Evolutionary conservation across 1,139 yeast genomes (phyloP), one percentile per base, ranked within the genome.

Genomic region (Kodamaea fungicola): DNA sequence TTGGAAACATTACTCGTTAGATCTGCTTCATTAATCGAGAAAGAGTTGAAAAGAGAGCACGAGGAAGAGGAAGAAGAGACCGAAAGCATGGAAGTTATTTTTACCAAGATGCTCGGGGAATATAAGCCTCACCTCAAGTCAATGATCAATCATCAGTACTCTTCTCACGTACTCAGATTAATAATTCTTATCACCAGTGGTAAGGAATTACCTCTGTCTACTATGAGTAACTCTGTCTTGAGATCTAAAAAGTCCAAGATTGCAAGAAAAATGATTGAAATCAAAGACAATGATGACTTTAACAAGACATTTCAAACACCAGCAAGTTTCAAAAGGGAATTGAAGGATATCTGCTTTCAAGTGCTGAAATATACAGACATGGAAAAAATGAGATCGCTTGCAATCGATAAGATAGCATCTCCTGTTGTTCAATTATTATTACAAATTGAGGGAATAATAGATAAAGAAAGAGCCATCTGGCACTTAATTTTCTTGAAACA

Each of bases 231-330:
- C 50, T 83, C 94, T 1, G 76, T 86, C 4, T 68, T 89, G 47
- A 76, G 98, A 55, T 85, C 95, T 30, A 88, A 88, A 53, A 87
- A 79, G 56, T 83, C 95, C 25, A 85, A 86, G 54, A 83, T 86
- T 55, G 96, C 97, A 1, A 78, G 97, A 58, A 89, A 89, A 59
- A 85, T 86, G 92, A 86, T 88, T 51, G 95, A 87, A 50, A 82
- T 90, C 36, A 82, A 81, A 52, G 96, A 86, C 51, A 82, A 74
- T 43, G 80, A 76, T 8, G 87, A 81, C 48, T 83, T 80, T 53
- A 69, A 76, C 52, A 74, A 77, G 43, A 63, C 80, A 1, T 86
- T 78, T 56, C 87, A 82, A 59, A 80, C 81, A 2, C 96, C 97
- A 3, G 58, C 67, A 8, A 71, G 86, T 0, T 88, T 90, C 59